phyloP scores from a whole-genome alignment of 257 asterid genomes.

The Nicotiana knightiana region DNA sequence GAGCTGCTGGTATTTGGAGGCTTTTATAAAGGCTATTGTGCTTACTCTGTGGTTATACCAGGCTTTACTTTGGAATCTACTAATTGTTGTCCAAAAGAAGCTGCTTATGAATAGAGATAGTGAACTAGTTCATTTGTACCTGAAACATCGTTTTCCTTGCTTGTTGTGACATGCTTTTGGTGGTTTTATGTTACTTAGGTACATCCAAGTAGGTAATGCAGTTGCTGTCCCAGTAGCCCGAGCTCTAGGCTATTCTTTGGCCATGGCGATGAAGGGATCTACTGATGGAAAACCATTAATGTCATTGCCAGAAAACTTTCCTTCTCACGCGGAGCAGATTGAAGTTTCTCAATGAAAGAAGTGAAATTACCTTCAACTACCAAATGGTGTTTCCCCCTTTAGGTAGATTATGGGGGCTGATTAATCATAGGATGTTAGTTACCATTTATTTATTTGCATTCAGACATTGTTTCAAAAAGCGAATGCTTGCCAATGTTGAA shows the following conservation, averaged over 20 bases:
- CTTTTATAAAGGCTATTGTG: background rate
- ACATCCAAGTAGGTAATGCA: slow-evolving; percentile 38
- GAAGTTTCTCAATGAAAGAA: slow-evolving; percentile 6
- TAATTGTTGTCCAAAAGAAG: background rate
- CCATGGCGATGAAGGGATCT: slow-evolving; percentile 24
- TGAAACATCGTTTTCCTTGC: background rate
- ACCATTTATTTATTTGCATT: background rate
- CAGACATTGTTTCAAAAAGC: background rate
- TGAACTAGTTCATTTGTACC: background rate
- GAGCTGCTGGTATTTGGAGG: background rate
- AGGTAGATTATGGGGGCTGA: background rate
- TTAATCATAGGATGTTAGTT: background rate
- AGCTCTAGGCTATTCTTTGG: slow-evolving; percentile 36
- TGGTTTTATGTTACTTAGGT: slow-evolving; percentile 16
- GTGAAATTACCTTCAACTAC: background rate
- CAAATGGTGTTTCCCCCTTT: background rate
- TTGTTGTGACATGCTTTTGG: background rate
- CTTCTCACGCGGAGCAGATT: background rate
- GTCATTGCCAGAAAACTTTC: background rate
- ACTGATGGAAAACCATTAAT: background rate
- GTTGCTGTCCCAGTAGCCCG: slow-evolving; percentile 36
- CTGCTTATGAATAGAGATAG: background rate
- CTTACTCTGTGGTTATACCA: background rate
- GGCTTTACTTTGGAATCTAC: background rate
- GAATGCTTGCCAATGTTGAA: background rate